Conservation (phyloP, 495 filamentous ascomycete genomes). For the Baudoinia panamericana region DNA sequence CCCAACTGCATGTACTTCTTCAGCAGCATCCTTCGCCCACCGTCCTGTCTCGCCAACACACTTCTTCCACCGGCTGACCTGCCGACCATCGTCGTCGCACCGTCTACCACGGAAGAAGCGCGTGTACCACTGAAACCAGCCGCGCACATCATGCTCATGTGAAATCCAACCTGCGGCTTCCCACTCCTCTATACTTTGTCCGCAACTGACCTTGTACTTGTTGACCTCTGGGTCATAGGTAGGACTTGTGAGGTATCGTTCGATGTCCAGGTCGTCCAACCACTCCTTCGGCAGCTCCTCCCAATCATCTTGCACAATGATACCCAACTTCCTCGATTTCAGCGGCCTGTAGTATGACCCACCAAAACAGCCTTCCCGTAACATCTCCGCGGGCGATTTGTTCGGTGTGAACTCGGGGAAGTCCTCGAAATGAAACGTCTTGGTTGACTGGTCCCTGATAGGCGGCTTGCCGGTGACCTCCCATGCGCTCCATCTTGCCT, state of each 20-base stretch:
- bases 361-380: constrained; percentile 36
- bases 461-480: constrained; percentile 25
- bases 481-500: constrained; percentile 34
- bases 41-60: constrained; percentile 37
- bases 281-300: constrained; percentile 32
- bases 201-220: constrained; percentile 36
- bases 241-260: constrained; percentile 25
- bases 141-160: constrained; percentile 34
- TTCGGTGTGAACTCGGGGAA: constrained; percentile 36
- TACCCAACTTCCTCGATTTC: constrained; percentile 29
- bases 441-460: constrained; percentile 27
- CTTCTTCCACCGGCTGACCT: constrained; percentile 35
- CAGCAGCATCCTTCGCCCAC: constrained; percentile 33
- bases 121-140: constrained; percentile 42
- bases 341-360: constrained; percentile 37
- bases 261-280: constrained; percentile 29
- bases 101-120: constrained; percentile 36
- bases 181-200: constrained; percentile 40
- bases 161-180: constrained; percentile 38
- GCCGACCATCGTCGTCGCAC: constrained; percentile 38
- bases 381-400: constrained; percentile 36
- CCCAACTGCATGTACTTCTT: constrained; percentile 35
- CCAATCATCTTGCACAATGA: constrained; percentile 32
- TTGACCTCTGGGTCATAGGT: constrained; percentile 34
- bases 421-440: constrained; percentile 32